phyloP scores from a whole-genome alignment of 1,284 basidiomycete species.

The Boletus mariae region DNA sequence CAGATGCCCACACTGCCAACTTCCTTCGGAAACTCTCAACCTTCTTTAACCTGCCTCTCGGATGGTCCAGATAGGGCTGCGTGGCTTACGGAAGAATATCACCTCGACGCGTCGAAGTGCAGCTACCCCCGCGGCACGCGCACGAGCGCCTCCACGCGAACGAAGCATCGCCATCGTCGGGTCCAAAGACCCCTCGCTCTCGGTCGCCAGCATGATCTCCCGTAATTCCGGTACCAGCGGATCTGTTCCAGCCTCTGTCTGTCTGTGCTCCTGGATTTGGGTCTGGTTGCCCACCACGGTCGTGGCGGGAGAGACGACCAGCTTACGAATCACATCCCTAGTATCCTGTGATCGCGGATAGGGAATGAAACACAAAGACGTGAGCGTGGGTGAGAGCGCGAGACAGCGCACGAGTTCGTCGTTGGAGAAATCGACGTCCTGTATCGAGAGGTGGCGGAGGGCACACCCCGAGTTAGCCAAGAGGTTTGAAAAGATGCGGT shows the following conservation, averaged over 20 bases:
- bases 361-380: conserved; percentile 4
- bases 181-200: conserved; percentile 5
- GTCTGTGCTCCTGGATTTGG: background rate
- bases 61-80: too few species aligned
- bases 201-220: conserved; percentile 15
- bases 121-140: background rate
- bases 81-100: background rate
- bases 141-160: conserved; percentile 6
- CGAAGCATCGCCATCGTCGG: conserved; percentile 11
- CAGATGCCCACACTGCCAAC: too few species aligned
- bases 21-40: too few species aligned
- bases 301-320: too few species aligned
- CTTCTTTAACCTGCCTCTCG: too few species aligned
- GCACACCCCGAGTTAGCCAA: too few species aligned
- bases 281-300: background rate
- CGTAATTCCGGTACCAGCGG: conserved; percentile 7
- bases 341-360: too few species aligned
- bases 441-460: too few species aligned
- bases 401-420: conserved; percentile 21
- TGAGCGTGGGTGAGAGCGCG: conserved; percentile 9
- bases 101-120: background rate
- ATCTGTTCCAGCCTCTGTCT: background rate
- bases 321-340: too few species aligned
- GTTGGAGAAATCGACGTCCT: too few species aligned
- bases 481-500: too few species aligned